Base-by-base conservation (phyloP, 306 rosid species). In the Erythrophleum fordii region DNA sequence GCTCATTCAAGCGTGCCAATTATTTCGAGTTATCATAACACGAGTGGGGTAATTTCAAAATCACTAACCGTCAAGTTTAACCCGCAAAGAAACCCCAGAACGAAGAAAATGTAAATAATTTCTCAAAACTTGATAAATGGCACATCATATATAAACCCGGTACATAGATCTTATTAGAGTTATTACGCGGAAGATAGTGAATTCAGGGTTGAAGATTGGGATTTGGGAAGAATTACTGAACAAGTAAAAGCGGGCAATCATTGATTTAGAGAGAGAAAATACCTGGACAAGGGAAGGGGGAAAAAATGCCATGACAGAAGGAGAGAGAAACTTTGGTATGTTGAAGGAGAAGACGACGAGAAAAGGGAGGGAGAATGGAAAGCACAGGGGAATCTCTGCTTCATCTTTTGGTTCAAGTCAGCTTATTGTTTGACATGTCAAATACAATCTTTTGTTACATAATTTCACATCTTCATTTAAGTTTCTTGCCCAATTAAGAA, bases 311-410 rank as follows among this genome's bases (percentile, higher is more conserved):
- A 78, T 65, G n/a, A n/a, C n/a, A n/a, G n/a, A n/a, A n/a, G n/a
- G 51, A 58, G 26, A 82, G 48, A 80, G 75, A 76, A 22, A 62
- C 53, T 35, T 39, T 13, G 42, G 51, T 67, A 8, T 23, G 76
- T 60, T 41, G 41, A 77, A 75, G 82, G 61, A 72, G 82, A 76
- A 69, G 77, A 75, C 79, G 89, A 85, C 84, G 84, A 84, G 34
- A n/a, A 46, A 51, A 46, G 66, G 34, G 81, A 80, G 70, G 69
- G 81, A 66, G 83, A 71, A 44, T 45, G 55, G 44, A 80, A 37
- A 78, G 64, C 28, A 80, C 28, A 65, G 77, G 73, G 83, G 80
- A 72, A n/a, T 91, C 80, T 77, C 23, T 18, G 85, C 86, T 77
- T 76, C 67, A 55, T 78, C 56, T 49, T 46, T 76, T 71, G 69